Base-by-base conservation (phyloP, 75 land plant species). In the Pinus taeda region DNA sequence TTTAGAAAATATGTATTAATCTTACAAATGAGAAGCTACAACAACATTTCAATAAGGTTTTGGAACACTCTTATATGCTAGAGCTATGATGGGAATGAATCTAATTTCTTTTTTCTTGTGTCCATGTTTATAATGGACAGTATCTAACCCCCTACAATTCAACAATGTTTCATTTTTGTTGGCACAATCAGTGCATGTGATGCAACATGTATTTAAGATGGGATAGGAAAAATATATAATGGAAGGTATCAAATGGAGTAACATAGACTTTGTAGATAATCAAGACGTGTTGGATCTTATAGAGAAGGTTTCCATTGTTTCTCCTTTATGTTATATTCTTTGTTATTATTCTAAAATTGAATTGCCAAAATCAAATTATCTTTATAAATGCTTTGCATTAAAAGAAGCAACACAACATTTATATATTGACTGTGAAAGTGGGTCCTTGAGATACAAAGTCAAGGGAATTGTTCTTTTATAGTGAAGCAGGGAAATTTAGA, bases 201-300 rank as follows among this genome's bases (percentile, higher is more conserved):
- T 75, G 65, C 94, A 95, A 94, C 96, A 95, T 86, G 98, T 95
- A 17, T 93, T 93, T 77, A 95, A 94, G 81, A 93, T 91, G 96
- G 96, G 91, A 82, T 95, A 94, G 78, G 95, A 94, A 75, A 95
- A 94, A 62, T 94, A 94, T 75, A 92, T 89, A 71, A 90, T 83
- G 57, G 93, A 94, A 83, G 95, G 91, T 56, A 95, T 95, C 49
- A 81, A 95, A 76, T 95, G 98, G 98, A 95, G 98, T 76, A 93
- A 93, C 73, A 88, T 95, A 57, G 92, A 95, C 33, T 95, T 95
- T 81, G 93, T 93, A 4, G 98, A 95, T 74, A 95, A 95, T 72
- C 93, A 93, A 79, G 98, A 95, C 85, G 91, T 95, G 29, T 64
- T 95, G 78, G 96, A 95, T 79, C 89, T 91, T 18, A 93, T 95